Evolutionary conservation across 768 basidiomycete species (phyloP).

Genomic region (Tricholoma saponaceum): DNA sequence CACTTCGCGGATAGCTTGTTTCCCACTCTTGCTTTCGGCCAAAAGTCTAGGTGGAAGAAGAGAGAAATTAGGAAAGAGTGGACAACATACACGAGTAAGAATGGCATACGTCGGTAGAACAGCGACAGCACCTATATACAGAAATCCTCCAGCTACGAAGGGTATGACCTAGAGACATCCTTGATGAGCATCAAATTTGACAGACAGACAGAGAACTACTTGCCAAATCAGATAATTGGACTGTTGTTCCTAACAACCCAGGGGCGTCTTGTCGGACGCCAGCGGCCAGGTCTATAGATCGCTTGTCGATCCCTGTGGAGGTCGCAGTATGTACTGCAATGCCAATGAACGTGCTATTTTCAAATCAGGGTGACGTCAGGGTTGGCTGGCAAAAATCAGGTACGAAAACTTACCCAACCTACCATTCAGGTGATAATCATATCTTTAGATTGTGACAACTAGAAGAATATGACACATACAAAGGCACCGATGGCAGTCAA

Average conservation of each 20-base stretch:
- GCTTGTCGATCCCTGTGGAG: slow-evolving; percentile 37
- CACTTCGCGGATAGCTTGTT: slow-evolving; percentile 90
- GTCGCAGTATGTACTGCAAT: slow-evolving; percentile 80
- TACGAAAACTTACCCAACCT: slow-evolving; percentile 37
- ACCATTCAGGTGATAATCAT: slow-evolving; percentile 10
- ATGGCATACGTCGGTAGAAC: slow-evolving; percentile 80
- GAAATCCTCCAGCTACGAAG: slow-evolving; percentile 86
- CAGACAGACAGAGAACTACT: slow-evolving; percentile 26
- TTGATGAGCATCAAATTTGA: slow-evolving; percentile 4
- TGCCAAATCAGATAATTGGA: slow-evolving; percentile 76
- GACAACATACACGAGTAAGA: neutral
- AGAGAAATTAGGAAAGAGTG: slow-evolving; percentile 1
- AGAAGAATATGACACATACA: slow-evolving; percentile 48
- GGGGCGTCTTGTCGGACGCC: slow-evolving; percentile 71
- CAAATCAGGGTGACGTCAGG: slow-evolving; percentile 15
- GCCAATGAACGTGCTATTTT: slow-evolving; percentile 75
- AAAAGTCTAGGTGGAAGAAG: slow-evolving; percentile 46
- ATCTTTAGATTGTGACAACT: slow-evolving; percentile 3
- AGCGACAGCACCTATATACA: slow-evolving; percentile 92
- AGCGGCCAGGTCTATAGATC: slow-evolving; percentile 61
- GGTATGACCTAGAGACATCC: slow-evolving; percentile 64
- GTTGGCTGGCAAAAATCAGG: slow-evolving; percentile 4
- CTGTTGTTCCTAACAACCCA: slow-evolving; percentile 83
- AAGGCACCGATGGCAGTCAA: slow-evolving; percentile 90
- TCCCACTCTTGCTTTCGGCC: slow-evolving; percentile 82